Evolutionary conservation across 805 yeast genomes (phyloP).

Genomic region (Candida suzukii): DNA sequence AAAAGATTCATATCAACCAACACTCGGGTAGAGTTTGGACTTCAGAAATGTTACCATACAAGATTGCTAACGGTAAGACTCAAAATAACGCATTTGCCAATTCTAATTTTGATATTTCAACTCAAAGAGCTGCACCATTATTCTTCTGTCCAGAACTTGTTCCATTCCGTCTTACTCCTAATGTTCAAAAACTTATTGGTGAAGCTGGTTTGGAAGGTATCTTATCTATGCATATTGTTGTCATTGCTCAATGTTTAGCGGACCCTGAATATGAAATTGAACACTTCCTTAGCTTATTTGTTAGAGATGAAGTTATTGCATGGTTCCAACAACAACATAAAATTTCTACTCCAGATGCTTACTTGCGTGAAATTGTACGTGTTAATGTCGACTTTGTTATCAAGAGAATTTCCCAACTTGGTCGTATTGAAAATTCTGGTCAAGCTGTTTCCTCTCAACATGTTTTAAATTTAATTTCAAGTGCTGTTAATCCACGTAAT

Average conservation of each 20-base stretch:
- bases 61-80: constrained; percentile 49
- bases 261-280: constrained; percentile 92
- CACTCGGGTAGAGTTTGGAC: constrained; percentile 89
- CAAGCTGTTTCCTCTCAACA: constrained; percentile 83
- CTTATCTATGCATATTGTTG: constrained; percentile 74
- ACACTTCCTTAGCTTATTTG: constrained; percentile 86
- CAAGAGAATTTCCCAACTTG: constrained; percentile 70
- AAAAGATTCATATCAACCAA: constrained; percentile 77
- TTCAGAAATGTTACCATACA: constrained; percentile 90
- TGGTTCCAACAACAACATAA: constrained; percentile 91
- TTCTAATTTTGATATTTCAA: constrained; percentile 40
- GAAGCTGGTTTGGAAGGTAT: constrained; percentile 92
- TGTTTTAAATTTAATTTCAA: constrained; percentile 82
- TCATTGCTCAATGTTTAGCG: constrained; percentile 79
- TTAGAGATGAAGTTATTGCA: constrained; percentile 89
- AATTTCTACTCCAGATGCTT: constrained; percentile 76
- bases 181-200: constrained; percentile 88
- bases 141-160: constrained; percentile 90
- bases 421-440: constrained; percentile 41
- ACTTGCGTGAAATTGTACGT: constrained; percentile 77
- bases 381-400: constrained; percentile 81
- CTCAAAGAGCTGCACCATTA: constrained; percentile 63
- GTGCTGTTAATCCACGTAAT: constrained; percentile 92
- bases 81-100: constrained; percentile 33
- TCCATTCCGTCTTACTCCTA: constrained; percentile 95